Evolutionary conservation across 2,329 filamentous ascomycete species (phyloP).

Genomic region (Podosphaera aphanis): DNA sequence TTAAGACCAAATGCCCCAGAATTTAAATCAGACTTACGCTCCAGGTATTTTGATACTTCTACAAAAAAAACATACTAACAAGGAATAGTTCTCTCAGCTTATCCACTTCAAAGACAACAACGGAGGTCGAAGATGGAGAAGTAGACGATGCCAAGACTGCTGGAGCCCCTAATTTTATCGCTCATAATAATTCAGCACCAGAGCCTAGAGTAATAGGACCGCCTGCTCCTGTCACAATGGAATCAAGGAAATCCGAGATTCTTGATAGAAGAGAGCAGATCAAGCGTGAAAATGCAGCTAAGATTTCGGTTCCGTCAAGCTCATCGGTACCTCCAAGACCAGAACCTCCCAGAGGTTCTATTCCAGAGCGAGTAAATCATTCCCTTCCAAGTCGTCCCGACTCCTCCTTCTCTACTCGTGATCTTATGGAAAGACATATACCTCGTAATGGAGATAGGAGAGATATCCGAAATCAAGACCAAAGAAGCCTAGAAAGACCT

Average conservation of each 20-base stretch:
- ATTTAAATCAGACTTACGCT: conserved; percentile 31
- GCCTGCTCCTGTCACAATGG: conserved; percentile 2
- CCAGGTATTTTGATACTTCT: conserved; percentile 11
- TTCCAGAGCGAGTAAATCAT: conserved; percentile 8
- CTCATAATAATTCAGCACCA: conserved; percentile 1
- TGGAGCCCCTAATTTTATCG: conserved; percentile 1
- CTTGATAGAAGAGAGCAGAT: conserved; percentile 12
- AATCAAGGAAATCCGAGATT: conserved; percentile 11
- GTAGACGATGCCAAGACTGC: conserved; percentile 33
- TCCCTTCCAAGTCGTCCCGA: conserved; percentile 15
- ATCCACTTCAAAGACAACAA: conserved; percentile 15
- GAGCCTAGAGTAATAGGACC: conserved; percentile 3
- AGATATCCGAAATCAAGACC: conserved; percentile 9
- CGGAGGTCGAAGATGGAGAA: conserved; percentile 48
- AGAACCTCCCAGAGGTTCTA: conserved; percentile 7
- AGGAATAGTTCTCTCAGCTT: conserved; percentile 12
- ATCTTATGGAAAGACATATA: conserved; percentile 12
- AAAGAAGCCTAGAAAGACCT: conserved; percentile 8
- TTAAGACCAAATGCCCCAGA: conserved; percentile 37
- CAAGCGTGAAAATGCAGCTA: conserved; percentile 12
- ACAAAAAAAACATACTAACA: conserved; percentile 15
- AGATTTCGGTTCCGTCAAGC: conserved; percentile 5
- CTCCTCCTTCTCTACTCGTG: conserved; percentile 13
- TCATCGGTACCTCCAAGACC: conserved; percentile 9
- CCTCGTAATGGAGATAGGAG: conserved; percentile 13